A percentile compares a stretch with the other conserved stretches of the same genome.
These are phyloP conservation scores for Fusarium sp. DNA, from an alignment of 2,329 filamentous ascomycete genomes.

Conservation along the genomic window DNA sequence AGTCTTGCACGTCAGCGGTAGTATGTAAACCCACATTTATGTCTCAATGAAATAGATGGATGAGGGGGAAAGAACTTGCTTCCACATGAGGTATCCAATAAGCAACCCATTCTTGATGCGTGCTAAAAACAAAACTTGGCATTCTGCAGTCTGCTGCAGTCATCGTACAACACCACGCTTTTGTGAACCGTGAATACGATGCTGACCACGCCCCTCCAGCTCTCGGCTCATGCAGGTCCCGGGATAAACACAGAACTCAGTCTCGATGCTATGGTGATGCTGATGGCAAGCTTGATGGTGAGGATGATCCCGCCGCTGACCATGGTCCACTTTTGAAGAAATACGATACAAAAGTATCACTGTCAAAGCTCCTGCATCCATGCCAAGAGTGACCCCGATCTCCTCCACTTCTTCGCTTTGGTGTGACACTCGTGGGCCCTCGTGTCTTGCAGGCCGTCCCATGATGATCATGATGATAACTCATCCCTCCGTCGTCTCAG, in stretches of 20 bases:
- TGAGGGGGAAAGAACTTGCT: not conserved
- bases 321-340: constrained; percentile 1
- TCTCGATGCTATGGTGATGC: constrained; percentile 4
- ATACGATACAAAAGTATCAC: not conserved
- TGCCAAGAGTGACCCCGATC: not conserved
- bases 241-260: constrained; percentile 14
- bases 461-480: constrained; percentile 6
- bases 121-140: not conserved
- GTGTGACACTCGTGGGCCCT: constrained; percentile 28
- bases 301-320: constrained; percentile 8
- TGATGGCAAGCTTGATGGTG: not conserved
- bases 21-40: constrained; percentile 12
- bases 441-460: constrained; percentile 1
- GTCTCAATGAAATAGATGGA: constrained; percentile 11
- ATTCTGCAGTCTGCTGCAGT: not conserved
- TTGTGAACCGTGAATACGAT: constrained; percentile 26
- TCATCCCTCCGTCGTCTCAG: constrained; percentile 43
- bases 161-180: constrained; percentile 15
- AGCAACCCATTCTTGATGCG: not conserved
- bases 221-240: constrained; percentile 38
- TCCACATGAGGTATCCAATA: not conserved
- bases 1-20: constrained; percentile 19
- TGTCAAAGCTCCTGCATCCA: constrained; percentile 22
- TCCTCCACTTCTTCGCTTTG: constrained; percentile 17
- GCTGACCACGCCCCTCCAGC: constrained; percentile 20